These are phyloP conservation scores for Phialophora verrucosa DNA, from an alignment of 2,329 filamentous ascomycete genomes.

Conservation along the genomic window DNA sequence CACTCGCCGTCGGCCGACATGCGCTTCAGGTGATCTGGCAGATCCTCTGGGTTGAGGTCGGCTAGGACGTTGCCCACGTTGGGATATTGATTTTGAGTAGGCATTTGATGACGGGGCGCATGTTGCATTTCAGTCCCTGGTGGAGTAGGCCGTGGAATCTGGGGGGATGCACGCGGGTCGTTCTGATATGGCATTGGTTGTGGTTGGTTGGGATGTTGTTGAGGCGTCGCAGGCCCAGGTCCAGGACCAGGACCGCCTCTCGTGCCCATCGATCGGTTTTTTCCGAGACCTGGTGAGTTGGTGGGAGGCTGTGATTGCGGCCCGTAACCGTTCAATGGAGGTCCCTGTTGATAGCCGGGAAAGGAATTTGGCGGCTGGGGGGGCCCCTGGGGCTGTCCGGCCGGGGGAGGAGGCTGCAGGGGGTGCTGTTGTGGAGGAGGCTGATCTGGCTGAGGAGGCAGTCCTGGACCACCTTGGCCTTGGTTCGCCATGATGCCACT, in stretches of 20 bases:
- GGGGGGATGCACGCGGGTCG: slow-evolving; percentile 79
- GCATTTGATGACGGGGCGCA: slow-evolving; percentile 40
- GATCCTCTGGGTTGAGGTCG: slow-evolving; percentile 83
- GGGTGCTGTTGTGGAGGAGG: slow-evolving; percentile 62
- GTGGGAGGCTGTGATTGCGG: slow-evolving; percentile 82
- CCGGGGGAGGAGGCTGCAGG: slow-evolving; percentile 60
- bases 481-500: slow-evolving; percentile 94
- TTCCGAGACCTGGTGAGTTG: slow-evolving; percentile 82
- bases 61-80: slow-evolving; percentile 74
- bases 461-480: slow-evolving; percentile 81
- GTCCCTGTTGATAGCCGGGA: slow-evolving; percentile 70
- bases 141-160: slow-evolving; percentile 83
- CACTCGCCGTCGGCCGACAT: slow-evolving; percentile 75
- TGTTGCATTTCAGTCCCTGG: slow-evolving; percentile 44
- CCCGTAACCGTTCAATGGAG: slow-evolving; percentile 73
- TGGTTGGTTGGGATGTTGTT: slow-evolving; percentile 79
- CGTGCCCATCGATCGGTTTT: slow-evolving; percentile 65
- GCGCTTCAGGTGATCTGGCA: slow-evolving; percentile 87
- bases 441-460: slow-evolving; percentile 76
- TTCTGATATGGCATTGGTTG: slow-evolving; percentile 67
- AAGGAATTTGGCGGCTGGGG: slow-evolving; percentile 77
- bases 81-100: slow-evolving; percentile 60
- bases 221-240: slow-evolving; percentile 75
- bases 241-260: slow-evolving; percentile 60
- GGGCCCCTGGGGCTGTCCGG: slow-evolving; percentile 56